Base-by-base conservation (phyloP, 257 asterid species). In the Fraxinus americana region DNA sequence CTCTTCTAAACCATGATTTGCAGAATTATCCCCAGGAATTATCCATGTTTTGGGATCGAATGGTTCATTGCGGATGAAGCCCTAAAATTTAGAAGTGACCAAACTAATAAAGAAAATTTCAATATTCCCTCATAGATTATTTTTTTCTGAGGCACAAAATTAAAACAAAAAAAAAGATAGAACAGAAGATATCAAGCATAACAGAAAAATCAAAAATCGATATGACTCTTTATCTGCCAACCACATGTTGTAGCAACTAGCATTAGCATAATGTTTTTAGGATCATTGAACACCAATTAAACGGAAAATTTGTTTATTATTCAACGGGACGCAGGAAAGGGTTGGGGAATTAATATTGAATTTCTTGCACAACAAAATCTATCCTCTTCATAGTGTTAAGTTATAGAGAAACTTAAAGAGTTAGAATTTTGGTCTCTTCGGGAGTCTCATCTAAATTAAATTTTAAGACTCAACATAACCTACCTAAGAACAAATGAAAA, bases 41-140 rank as follows among this genome's bases (percentile, higher is more conserved):
- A 80, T 81, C 98, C 99, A 92, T 10, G 85, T 80, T 75, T 89
- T 85, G 39, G 89, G 89, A 85, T 92, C 91, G 65, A 92, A 90
- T 50, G 92, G 92, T 69, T 94, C 97, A 2, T 79, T 77, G 52
- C 96, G 93, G 72, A 94, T 87, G 78, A 89, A 92, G 19, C 99
- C 98, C 97, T 92, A 85, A 12, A 70, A 78, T 70, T 36, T 72
- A 41, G n/a, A 63, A 65, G 35, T 7, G 7, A 25, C 48, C 25
- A 75, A 43, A 74, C 27, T 32, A 77, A 29, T 16, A 61, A 45
- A 81, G 5, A 16, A 27, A 29, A 19, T 25, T 38, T 12, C 4
- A 2, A 72, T 13, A 50, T 25, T 27, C 21, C 10, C 3, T 14
- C 19, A 11, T 3, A 11, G 8, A 63, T 54, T 5, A 6, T 19